Evolutionary conservation across 2,329 filamentous ascomycete species (phyloP).

Genomic region (Paecilomyces formosus): DNA sequence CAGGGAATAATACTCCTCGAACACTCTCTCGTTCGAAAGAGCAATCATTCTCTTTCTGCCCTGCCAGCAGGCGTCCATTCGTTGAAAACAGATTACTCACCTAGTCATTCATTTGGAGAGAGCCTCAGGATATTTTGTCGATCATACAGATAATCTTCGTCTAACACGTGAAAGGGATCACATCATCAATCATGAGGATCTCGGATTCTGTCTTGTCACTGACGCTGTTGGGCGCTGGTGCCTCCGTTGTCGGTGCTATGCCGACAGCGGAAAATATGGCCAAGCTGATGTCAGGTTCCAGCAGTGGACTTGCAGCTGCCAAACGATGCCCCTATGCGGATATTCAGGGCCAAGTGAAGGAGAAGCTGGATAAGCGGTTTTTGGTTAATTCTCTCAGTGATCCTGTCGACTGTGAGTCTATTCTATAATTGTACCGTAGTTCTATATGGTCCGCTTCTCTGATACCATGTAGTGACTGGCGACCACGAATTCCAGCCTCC

Average conservation of each 20-base stretch:
- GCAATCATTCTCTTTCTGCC: neutral
- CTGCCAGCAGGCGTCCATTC: neutral
- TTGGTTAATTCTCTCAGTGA: constrained; percentile 13
- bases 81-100: neutral
- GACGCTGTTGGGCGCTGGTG: neutral
- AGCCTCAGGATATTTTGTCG: neutral
- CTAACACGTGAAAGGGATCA: neutral
- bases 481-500: constrained; percentile 27
- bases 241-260: constrained; percentile 8
- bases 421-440: too few relatives aligned
- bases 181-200: neutral
- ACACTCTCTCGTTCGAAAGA: neutral
- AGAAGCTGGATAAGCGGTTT: constrained; percentile 15
- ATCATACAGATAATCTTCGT: neutral
- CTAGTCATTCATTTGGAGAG: neutral
- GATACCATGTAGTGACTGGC: constrained; percentile 20
- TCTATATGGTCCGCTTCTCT: neutral
- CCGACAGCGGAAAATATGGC: constrained; percentile 3
- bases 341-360: constrained; percentile 1
- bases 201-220: neutral
- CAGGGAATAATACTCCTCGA: neutral
- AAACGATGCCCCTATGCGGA: constrained; percentile 15
- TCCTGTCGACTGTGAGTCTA: constrained; percentile 19
- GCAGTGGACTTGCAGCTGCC: neutral
- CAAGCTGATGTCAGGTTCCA: neutral